Evolutionary conservation across 2,329 filamentous ascomycete species (phyloP), one percentile per base, ranked within the genome.

Genomic region (Hypoxylon sp.): DNA sequence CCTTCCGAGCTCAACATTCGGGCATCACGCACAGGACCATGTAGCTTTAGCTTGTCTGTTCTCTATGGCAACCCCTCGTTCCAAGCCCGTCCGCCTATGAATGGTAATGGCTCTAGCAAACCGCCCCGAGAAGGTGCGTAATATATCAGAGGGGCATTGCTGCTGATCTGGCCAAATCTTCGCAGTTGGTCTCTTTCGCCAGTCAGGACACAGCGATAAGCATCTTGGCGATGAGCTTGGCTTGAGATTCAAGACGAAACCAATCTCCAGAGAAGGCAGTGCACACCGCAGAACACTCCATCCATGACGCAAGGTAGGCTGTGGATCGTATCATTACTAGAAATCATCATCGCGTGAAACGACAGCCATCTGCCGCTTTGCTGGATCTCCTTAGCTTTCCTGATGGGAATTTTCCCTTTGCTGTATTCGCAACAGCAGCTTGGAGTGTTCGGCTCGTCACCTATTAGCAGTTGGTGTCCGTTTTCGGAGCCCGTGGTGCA

Each of bases 241-340:
- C 44, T 57, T 40, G 50, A 49, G 32, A 52, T 60, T 59, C 50
- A 51, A 54, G 58, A 55, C 49, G 55, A 62, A 60, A 60, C 40
- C 38, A 65, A 65, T 65, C 58, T 63, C 18, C 11, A 32, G 28
- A 48, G 32, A 36, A 54, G 42, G 52, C 30, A 53, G 48, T 56
- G 48, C 30, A 48, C 51, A 53, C 53, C 14, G 42, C 56, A 54
- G 64, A 53, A 48, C 20, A 42, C 26, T 46, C 45, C 32, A 44
- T 16, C 44, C 48, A 52, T 49, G 49, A 58, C 45, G 56, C 53
- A 55, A 56, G 57, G 40, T 28, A 54, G 51, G 28, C 30, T 56
- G 58, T 28, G 18, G 46, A 58, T 65, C 61, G 62, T 59, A 61
- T 50, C 61, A 68, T 68, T 24, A n/a, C 6, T 38, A 36, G 30